Conservation (phyloP, 305 asterid genomes). For the Plantago coronopus region DNA sequence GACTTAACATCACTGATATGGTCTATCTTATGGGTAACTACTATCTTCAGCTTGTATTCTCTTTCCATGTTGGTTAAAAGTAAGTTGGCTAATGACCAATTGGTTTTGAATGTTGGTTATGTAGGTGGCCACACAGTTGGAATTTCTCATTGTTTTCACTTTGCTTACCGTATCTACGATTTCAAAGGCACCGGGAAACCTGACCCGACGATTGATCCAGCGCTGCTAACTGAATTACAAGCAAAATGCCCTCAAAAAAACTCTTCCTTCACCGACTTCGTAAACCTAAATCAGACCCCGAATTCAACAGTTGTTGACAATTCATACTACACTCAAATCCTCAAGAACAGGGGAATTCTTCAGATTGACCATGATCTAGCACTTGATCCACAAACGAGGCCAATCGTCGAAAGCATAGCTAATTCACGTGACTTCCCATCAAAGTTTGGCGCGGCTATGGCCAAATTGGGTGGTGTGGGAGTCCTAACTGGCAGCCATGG, state of each 20-base stretch:
- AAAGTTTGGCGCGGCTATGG: constrained; percentile 1
- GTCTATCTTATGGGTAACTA: constrained; percentile 43
- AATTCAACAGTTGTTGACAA: constrained; percentile 42
- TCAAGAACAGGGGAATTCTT: constrained; percentile 39
- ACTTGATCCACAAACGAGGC: constrained; percentile 32
- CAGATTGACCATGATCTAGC: constrained; percentile 59
- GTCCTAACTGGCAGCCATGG: constrained; percentile 4
- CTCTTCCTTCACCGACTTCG: constrained; percentile 23
- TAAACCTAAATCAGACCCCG: constrained; percentile 47
- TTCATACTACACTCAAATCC: constrained; percentile 45
- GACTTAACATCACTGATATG: constrained; percentile 40
- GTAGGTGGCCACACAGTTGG: constrained; percentile 64
- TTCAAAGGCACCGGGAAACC: constrained; percentile 34
- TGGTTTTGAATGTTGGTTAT: too few relatives aligned
- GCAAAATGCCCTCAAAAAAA: constrained; percentile 35
- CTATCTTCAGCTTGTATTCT: background rate
- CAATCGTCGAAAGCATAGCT: constrained; percentile 30
- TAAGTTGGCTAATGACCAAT: too few relatives aligned
- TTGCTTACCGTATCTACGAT: constrained; percentile 48
- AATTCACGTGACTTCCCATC: constrained; percentile 29
- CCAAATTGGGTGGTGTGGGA: background rate
- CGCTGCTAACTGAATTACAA: constrained; percentile 21
- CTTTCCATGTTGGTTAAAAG: too few relatives aligned
- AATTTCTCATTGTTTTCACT: constrained; percentile 39
- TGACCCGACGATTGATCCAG: constrained; percentile 45